These are phyloP conservation scores for Didymella keratinophila DNA, from an alignment of 2,329 filamentous ascomycete species.

Conservation along the genomic window DNA sequence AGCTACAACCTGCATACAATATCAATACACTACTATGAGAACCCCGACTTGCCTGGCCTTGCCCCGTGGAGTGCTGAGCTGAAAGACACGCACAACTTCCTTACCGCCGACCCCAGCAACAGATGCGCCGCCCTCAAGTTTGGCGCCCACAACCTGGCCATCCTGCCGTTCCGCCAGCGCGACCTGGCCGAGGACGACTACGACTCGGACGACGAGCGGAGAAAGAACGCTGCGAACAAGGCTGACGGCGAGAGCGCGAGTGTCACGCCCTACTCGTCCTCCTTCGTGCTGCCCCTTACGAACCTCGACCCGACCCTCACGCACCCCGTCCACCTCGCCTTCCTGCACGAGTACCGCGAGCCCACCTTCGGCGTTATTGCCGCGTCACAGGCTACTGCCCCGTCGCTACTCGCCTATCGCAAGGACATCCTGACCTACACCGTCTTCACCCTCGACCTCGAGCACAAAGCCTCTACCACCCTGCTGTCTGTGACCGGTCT, in stretches of 20 bases:
- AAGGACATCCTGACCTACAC: conserved; percentile 90
- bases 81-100: conserved; percentile 77
- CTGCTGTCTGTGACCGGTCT: conserved; percentile 85
- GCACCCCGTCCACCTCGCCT: conserved; percentile 89
- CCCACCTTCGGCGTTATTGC: conserved; percentile 96
- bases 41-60: conserved; percentile 79
- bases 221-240: conserved; percentile 32
- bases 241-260: conserved; percentile 45
- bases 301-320: conserved; percentile 86
- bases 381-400: conserved; percentile 75
- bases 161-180: conserved; percentile 86
- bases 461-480: conserved; percentile 91
- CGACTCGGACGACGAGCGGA: conserved; percentile 76
- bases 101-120: conserved; percentile 89
- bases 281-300: conserved; percentile 91
- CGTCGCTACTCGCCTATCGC: conserved; percentile 74
- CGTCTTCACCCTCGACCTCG: conserved; percentile 92
- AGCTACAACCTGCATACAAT: conserved; percentile 81
- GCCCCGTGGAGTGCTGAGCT: conserved; percentile 82
- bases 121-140: conserved; percentile 96
- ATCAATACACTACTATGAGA: conserved; percentile 98
- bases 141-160: conserved; percentile 85
- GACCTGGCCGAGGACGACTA: conserved; percentile 92
- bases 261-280: conserved; percentile 80
- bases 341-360: conserved; percentile 95